Percentiles rank a stretch among this genome's conserved stretches.
These are phyloP conservation scores for Xylariaceae sp. DNA, from an alignment of 2,329 filamentous ascomycete species.

Conservation along the genomic window DNA sequence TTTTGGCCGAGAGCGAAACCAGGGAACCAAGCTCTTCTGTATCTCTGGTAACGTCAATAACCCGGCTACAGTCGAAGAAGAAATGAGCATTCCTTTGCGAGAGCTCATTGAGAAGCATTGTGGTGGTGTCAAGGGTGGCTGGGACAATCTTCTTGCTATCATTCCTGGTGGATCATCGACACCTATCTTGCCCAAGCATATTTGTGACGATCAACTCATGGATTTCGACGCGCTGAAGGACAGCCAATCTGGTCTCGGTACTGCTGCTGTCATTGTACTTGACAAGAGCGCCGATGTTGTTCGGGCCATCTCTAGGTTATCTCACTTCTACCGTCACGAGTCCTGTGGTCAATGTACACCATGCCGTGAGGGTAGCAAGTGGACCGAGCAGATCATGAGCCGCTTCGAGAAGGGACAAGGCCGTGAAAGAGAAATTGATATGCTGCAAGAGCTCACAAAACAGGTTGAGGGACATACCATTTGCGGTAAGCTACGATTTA, in stretches of 20 bases:
- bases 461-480: slow-evolving; percentile 99
- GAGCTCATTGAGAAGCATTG: slow-evolving; percentile 99
- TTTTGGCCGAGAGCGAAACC: slow-evolving; percentile 95
- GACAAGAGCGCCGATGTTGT: slow-evolving; percentile 98
- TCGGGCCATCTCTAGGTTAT: slow-evolving; percentile 88
- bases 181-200: slow-evolving; percentile 85
- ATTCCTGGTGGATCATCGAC: slow-evolving; percentile 98
- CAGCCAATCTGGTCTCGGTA: slow-evolving; percentile 94
- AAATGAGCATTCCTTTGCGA: slow-evolving; percentile 96
- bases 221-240: slow-evolving; percentile 99
- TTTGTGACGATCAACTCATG: slow-evolving; percentile 97
- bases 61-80: slow-evolving; percentile 96
- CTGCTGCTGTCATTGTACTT: slow-evolving; percentile 98
- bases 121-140: slow-evolving; percentile 92
- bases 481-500: slow-evolving; percentile 70
- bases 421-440: slow-evolving; percentile 92
- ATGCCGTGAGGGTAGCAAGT: slow-evolving; percentile 98
- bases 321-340: slow-evolving; percentile 98
- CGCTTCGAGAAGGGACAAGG: slow-evolving; percentile 92
- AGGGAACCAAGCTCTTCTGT: slow-evolving; percentile 97
- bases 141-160: slow-evolving; percentile 95
- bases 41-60: slow-evolving; percentile 99
- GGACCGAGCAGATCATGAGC: slow-evolving; percentile 99
- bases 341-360: slow-evolving; percentile 98
- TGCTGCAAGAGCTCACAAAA: slow-evolving; percentile 99